phyloP scores from a whole-genome alignment of 192 early-diverging fungal species.

The Gamsiella multidivaricata region DNA sequence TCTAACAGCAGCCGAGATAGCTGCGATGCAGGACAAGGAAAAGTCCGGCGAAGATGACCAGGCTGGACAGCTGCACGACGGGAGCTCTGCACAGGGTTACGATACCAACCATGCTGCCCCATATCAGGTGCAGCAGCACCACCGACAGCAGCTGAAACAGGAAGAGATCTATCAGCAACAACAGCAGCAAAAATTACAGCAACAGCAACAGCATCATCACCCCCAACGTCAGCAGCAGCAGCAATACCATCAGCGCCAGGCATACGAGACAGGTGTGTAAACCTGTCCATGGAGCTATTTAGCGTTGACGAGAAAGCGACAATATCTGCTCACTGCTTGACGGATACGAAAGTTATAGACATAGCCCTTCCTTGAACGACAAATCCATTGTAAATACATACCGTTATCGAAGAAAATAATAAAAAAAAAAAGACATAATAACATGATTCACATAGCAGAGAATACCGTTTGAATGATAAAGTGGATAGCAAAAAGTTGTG shows the following conservation, averaged over 20 bases:
- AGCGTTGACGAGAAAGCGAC: too few species aligned
- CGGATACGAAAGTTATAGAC: too few species aligned
- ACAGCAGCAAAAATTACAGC: constrained; percentile 9
- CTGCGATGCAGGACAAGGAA: constrained; percentile 34
- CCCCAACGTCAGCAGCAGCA: constrained; percentile 16
- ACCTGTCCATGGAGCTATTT: too few species aligned
- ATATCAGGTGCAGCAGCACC: constrained; percentile 40
- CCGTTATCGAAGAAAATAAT: too few species aligned
- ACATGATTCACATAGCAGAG: too few species aligned
- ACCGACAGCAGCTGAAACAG: constrained; percentile 43
- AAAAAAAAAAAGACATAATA: too few species aligned
- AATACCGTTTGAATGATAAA: too few species aligned
- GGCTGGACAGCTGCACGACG: not conserved
- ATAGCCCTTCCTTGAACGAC: too few species aligned
- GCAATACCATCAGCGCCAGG: constrained; percentile 14
- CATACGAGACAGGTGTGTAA: not conserved
- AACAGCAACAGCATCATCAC: constrained; percentile 14
- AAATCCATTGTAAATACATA: too few species aligned
- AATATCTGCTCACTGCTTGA: too few species aligned
- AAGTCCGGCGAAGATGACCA: constrained; percentile 1
- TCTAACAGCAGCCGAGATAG: constrained; percentile 65
- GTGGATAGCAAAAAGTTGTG: too few species aligned
- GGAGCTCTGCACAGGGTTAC: not conserved
- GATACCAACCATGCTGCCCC: constrained; percentile 10
- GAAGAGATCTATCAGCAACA: constrained; percentile 32